Evolutionary conservation across 139 green algal genomes (phyloP).

Genomic region (Nannochloris sp.): DNA sequence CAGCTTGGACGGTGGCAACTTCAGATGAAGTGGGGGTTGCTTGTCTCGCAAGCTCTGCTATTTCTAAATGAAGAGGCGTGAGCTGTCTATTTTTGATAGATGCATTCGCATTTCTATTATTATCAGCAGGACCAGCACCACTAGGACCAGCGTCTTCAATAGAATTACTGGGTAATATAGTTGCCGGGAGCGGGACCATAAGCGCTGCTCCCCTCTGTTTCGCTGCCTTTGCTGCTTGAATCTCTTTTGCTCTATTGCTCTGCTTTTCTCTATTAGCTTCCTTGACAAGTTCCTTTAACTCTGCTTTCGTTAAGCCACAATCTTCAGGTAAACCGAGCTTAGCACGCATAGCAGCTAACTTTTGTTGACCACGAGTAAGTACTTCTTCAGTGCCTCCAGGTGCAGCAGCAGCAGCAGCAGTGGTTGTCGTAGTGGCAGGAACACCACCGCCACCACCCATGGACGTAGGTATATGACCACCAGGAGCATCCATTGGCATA

Average conservation of each 20-base stretch:
- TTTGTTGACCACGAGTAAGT: no score
- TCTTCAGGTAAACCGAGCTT: no score
- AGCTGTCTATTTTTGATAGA: background rate
- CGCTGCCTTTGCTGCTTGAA: background rate
- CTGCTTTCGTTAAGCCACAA: no score
- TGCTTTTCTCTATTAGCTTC: no score
- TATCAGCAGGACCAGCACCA: background rate
- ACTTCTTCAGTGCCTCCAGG: no score
- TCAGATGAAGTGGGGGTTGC: conserved; percentile 24
- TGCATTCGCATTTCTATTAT: background rate
- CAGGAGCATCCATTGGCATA: background rate
- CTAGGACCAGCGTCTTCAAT: background rate
- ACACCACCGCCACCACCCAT: no score
- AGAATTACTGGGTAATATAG: background rate
- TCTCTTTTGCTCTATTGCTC: no score
- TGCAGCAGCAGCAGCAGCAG: no score
- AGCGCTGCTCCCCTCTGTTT: background rate
- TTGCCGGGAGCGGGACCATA: background rate
- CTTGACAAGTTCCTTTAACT: no score
- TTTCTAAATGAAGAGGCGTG: conserved; percentile 41
- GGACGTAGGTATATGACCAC: background rate
- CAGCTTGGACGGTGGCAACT: background rate
- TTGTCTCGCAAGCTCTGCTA: conserved; percentile 39
- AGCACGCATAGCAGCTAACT: no score
- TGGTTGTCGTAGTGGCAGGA: no score